These are phyloP conservation scores for Calonectria multiphialidica DNA, from an alignment of 2,329 filamentous ascomycete genomes.

Conservation along the genomic window DNA sequence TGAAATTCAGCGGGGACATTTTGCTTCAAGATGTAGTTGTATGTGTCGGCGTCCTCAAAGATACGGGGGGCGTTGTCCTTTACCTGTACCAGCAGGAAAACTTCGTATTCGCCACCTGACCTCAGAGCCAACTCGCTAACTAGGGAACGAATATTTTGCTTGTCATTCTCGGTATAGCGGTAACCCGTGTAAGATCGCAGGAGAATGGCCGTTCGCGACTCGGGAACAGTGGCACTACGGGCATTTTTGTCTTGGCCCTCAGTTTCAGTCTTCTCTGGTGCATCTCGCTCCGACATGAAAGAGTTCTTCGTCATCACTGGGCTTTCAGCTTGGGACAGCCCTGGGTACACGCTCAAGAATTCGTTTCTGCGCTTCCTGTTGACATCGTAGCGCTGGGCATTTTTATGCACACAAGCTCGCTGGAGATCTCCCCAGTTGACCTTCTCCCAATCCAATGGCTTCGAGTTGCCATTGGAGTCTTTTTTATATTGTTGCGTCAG, in stretches of 20 bases:
- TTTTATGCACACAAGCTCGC: conserved; percentile 72
- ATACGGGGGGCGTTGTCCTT: conserved; percentile 72
- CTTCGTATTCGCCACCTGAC: conserved; percentile 84
- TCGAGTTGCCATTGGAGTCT: conserved; percentile 48
- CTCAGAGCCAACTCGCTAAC: conserved; percentile 82
- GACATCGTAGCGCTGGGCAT: conserved; percentile 72
- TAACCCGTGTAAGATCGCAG: conserved; percentile 83
- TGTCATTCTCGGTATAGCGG: conserved; percentile 82
- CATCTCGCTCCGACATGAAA: conserved; percentile 25
- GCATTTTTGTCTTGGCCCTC: conserved; percentile 20
- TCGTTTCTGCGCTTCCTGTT: conserved; percentile 56
- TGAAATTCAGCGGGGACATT: conserved; percentile 78
- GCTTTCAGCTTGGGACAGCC: conserved; percentile 39
- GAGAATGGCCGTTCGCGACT: conserved; percentile 77
- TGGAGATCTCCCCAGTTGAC: conserved; percentile 81
- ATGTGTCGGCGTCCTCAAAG: conserved; percentile 69
- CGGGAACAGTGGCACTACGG: conserved; percentile 44
- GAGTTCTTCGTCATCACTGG: conserved; percentile 26
- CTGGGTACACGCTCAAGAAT: conserved; percentile 57
- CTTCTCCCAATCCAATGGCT: conserved; percentile 68
- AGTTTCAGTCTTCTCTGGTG: background rate
- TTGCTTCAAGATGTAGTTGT: conserved; percentile 70
- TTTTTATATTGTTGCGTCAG: conserved; percentile 62
- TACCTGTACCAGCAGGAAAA: conserved; percentile 84
- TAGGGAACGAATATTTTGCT: conserved; percentile 82